Percentiles rank a stretch among this genome's conserved stretches.
Conservation (phyloP, 2,329 filamentous ascomycete genomes). For the Nemania diffusa region DNA sequence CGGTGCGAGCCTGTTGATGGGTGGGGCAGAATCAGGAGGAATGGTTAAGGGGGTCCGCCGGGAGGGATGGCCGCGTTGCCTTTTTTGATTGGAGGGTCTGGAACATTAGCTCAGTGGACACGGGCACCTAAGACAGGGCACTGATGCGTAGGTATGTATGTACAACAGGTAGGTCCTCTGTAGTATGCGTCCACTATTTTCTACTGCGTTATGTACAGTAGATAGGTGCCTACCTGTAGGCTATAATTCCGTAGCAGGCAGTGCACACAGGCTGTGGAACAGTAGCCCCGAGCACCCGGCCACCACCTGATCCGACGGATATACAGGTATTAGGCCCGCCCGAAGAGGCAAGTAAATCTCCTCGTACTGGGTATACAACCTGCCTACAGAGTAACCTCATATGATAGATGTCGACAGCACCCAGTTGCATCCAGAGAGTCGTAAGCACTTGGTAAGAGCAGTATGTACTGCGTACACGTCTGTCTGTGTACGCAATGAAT, state of each 20-base stretch:
- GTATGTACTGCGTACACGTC: background rate
- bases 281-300: conserved; percentile 18
- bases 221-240: background rate
- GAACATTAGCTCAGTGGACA: background rate
- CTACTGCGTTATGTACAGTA: too few relatives aligned
- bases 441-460: background rate
- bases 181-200: too few relatives aligned
- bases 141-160: too few relatives aligned
- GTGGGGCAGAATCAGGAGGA: conserved; percentile 34
- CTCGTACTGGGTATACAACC: background rate
- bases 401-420: background rate
- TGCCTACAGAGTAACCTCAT: too few relatives aligned
- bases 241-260: background rate
- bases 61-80: conserved; percentile 22
- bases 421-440: background rate
- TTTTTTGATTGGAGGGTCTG: conserved; percentile 20
- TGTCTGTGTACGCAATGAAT: conserved; percentile 11
- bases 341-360: conserved; percentile 8
- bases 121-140: background rate
- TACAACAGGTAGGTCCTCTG: too few relatives aligned
- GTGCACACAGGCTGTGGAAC: conserved; percentile 16
- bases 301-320: background rate
- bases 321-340: background rate
- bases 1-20: conserved; percentile 15
- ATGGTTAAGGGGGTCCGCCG: conserved; percentile 11